Base-by-base conservation (phyloP, 768 basidiomycete species). In the Xerocomus potaroensis region DNA sequence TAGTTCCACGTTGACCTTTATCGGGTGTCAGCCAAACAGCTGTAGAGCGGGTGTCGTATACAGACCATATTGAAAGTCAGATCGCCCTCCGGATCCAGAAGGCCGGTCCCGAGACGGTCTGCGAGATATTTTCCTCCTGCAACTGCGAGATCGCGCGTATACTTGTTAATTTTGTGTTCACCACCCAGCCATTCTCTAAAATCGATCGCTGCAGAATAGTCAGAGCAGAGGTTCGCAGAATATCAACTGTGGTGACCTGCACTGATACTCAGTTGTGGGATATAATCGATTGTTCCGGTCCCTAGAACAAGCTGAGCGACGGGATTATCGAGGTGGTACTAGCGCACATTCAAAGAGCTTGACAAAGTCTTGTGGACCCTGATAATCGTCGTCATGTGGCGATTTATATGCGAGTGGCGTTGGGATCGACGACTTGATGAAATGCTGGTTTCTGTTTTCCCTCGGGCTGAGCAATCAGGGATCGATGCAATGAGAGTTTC, bases 161-260 rank as follows among this genome's bases (percentile, higher is more conserved):
- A 91, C 8, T 68, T 66, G 53, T 77, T 79, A 48, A 93, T 92
- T 36, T 71, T 73, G 21, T 75, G 63, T 62, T 93, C 90, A 6
- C 91, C 89, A 1, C 91, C 90, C 2, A 91, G 64, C 69, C 77
- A 77, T 48, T 74, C 58, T 23, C 91, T 78, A 67, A 92, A 92
- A 24, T 81, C 76, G 5, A 91, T 61, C 0, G 89, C 90, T 82
- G 42, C 18, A 18, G 22, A 12, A 23, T 43, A n/a, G 23, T 55
- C 41, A 49, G 56, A 31, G 18, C 22, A 8, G n/a, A 11, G 15
- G 27, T 16, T 22, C 30, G 21, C n/a, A n/a, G n/a, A n/a, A n/a
- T 10, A 40, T 14, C 21, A 34, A 33, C 7, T 23, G 4, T 41
- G 24, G 49, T 47, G 43, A 81, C 83, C 82, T 54, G 77, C 70